Base-by-base conservation (phyloP, 2,329 filamentous ascomycete species). In the Pseudohalonectria lignicola region DNA sequence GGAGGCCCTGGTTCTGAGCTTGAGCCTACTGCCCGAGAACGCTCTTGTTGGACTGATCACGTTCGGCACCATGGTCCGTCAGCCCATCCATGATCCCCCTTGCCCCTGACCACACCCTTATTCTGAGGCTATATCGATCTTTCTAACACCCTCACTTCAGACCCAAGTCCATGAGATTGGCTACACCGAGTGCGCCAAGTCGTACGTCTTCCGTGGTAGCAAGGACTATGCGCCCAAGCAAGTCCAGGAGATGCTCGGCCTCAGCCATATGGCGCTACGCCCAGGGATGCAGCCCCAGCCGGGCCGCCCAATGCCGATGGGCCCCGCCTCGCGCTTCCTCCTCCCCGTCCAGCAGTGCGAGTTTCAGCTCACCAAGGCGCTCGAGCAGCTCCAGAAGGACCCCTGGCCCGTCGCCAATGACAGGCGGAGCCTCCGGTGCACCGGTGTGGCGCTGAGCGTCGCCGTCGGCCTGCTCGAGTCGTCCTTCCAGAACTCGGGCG, bases 171-270 rank as follows among this genome's bases (percentile, higher is more conserved):
- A 98, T 57, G 92, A 98, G 63, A 86, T 98, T 49, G 92, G 92
- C 39, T 98, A 98, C 57, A 88, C 85, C 39, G 92, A 96, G 62
- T 98, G 92, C 62, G 86, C 92, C 47, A 98, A 96, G 64, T 95
- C 90, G 5, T 98, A 95, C 53, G 92, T 98, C 31, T 98, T 98
- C 72, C 79, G 90, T 40, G 92, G 92, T 29, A 95, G 80, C 69
- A 98, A 96, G 68, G 92, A 98, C 54, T 98, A 98, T 60, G 74
- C 80, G n/a, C 85, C 88, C 39, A 96, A 96, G 66, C 88, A 96
- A 58, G 87, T 98, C n/a, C 90, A 96, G 61, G 92, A 98, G 55
- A 98, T 98, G 92, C 79, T 98, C 36, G 92, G 88, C 20, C 71
- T 95, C 39, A 70, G 80, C 34, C 74, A 82, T 16, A 69, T 83